Conservation (phyloP, 768 basidiomycete species). For the Suillus clintonianus region DNA sequence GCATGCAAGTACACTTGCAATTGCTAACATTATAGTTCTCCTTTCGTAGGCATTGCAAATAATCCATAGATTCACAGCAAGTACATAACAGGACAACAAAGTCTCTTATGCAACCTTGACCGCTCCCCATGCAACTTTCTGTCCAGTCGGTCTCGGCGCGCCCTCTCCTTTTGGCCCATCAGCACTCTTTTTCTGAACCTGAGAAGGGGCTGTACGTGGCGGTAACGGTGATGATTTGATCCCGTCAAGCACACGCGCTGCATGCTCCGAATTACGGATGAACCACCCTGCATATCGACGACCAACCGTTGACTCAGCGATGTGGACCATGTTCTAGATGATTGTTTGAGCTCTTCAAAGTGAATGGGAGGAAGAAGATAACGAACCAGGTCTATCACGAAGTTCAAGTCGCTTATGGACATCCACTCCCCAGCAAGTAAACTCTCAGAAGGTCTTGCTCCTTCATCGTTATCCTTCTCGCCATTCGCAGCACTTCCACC, state of each 20-base stretch:
- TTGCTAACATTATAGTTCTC: neutral
- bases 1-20: neutral
- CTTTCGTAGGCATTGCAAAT: neutral
- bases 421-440: slow-evolving; percentile 85
- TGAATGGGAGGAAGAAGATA: neutral
- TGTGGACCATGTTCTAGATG: slow-evolving; percentile 90
- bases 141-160: slow-evolving; percentile 42
- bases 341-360: neutral
- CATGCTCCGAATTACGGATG: slow-evolving; percentile 92
- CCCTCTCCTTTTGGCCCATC: slow-evolving; percentile 29
- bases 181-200: slow-evolving; percentile 15
- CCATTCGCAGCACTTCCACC: slow-evolving; percentile 53
- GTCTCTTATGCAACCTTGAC: slow-evolving; percentile 30
- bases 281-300: slow-evolving; percentile 96
- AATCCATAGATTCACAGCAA: neutral
- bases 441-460: slow-evolving; percentile 28
- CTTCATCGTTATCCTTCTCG: slow-evolving; percentile 37
- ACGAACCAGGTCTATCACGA: slow-evolving; percentile 89
- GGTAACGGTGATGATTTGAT: slow-evolving; percentile 63
- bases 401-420: slow-evolving; percentile 92
- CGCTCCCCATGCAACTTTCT: slow-evolving; percentile 58
- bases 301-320: slow-evolving; percentile 92
- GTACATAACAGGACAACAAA: neutral
- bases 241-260: slow-evolving; percentile 83
- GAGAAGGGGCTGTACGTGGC: neutral